Base-by-base conservation (phyloP, 768 basidiomycete genomes). In the Amyloporia xantha region DNA sequence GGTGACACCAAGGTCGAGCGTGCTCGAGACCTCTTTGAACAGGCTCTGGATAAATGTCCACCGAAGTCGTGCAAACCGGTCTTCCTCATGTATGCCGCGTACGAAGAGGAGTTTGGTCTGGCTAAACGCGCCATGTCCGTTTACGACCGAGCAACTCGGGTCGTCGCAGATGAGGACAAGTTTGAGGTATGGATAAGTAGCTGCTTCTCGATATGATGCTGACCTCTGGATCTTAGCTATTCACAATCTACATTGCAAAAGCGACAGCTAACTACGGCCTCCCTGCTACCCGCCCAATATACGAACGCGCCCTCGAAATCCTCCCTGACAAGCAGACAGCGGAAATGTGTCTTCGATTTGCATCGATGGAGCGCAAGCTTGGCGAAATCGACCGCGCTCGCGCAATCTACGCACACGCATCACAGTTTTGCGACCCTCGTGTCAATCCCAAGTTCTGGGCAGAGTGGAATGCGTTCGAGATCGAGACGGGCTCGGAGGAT, bases 341-440 rank as follows among this genome's bases (percentile, higher is more conserved):
- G 17, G 87, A 94, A 66, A 97, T 98, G 91, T 97, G 94, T 65
- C 74, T 97, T 19, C 89, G 93, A 39, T 99, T 98, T 65, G 95
- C 96, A 3, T 79, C 81, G 27, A 80, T 99, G 59, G 96, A 99
- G 66, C 85, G 95, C 57, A 99, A 99, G 65, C 81, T 99, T 28
- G 96, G 96, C 47, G 96, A 99, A 71, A 98, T 99, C 66, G 96
- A 99, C 70, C 79, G 96, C 21, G 96, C 96, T 11, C 82, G 96
- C 42, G 87, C 93, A 1, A 87, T 98, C 56, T 98, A 95, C 58
- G 95, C 93, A 1, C 95, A 98, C 62, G 95, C 96, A 0, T 92
- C 91, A 17, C 96, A 99, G 62, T 98, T 99, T 77, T 99, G 95
- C 66, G 95, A 98, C 63, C 95, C 95, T 11, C 80, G 95, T 15